Evolutionary conservation across 805 yeast species (phyloP).

Genomic region (Kodamaea jinghongensis): DNA sequence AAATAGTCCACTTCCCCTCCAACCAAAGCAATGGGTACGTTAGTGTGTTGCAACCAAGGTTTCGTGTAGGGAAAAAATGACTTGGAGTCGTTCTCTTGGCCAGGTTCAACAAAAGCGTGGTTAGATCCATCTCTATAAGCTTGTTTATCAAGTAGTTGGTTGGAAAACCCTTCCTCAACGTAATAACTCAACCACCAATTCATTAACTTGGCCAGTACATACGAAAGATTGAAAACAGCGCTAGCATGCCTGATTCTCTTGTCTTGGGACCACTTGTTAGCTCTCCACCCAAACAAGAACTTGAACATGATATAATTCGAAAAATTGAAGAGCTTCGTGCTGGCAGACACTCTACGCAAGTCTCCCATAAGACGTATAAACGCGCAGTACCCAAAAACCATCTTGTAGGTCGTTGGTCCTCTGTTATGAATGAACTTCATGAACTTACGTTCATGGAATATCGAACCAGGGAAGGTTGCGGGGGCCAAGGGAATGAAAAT

Average conservation of each 20-base stretch:
- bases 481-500: constrained; percentile 82
- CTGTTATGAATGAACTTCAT: constrained; percentile 59
- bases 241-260: constrained; percentile 62
- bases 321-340: constrained; percentile 50
- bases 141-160: constrained; percentile 32
- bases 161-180: constrained; percentile 38
- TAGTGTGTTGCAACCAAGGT: constrained; percentile 47
- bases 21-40: constrained; percentile 62
- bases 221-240: constrained; percentile 83
- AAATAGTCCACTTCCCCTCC: constrained; percentile 72
- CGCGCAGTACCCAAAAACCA: constrained; percentile 72
- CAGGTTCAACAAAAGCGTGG: constrained; percentile 18
- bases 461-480: constrained; percentile 83
- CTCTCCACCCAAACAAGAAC: constrained; percentile 85
- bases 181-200: constrained; percentile 77
- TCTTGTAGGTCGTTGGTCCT: constrained; percentile 41
- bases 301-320: constrained; percentile 81
- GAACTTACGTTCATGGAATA: constrained; percentile 61
- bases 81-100: constrained; percentile 49
- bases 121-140: constrained; percentile 31
- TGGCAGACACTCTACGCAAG: constrained; percentile 45
- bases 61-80: constrained; percentile 51
- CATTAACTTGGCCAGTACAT: constrained; percentile 77
- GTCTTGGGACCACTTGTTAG: constrained; percentile 64
- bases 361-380: constrained; percentile 74